These are phyloP conservation scores for Exophiala mesophila DNA, from an alignment of 2,329 filamentous ascomycete genomes.

Conservation along the genomic window DNA sequence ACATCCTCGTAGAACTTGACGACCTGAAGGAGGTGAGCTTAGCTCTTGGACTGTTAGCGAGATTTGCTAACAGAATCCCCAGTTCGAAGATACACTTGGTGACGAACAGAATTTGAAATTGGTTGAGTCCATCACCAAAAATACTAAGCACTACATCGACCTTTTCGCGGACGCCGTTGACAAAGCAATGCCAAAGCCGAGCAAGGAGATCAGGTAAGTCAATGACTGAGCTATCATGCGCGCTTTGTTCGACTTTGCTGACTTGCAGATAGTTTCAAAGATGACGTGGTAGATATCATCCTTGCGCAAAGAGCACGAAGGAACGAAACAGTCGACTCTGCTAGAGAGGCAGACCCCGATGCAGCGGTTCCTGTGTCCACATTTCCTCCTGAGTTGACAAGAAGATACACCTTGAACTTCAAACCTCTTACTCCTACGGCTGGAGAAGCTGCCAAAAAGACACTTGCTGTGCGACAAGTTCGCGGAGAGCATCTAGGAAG, in stretches of 20 bases:
- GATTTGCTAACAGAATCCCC: slow-evolving; percentile 1
- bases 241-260: background rate
- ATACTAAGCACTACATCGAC: slow-evolving; percentile 94
- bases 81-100: slow-evolving; percentile 71
- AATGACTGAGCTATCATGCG: too few species aligned
- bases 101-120: slow-evolving; percentile 62
- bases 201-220: slow-evolving; percentile 67
- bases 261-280: slow-evolving; percentile 68
- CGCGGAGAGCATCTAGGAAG: slow-evolving; percentile 87
- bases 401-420: slow-evolving; percentile 93
- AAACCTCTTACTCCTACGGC: slow-evolving; percentile 76
- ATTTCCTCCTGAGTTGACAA: slow-evolving; percentile 86
- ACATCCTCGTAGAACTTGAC: slow-evolving; percentile 83
- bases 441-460: slow-evolving; percentile 60
- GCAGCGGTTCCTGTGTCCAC: slow-evolving; percentile 64
- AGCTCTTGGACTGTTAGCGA: background rate
- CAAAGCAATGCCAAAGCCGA: slow-evolving; percentile 73
- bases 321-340: slow-evolving; percentile 69
- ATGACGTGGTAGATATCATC: slow-evolving; percentile 93
- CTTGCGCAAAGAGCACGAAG: slow-evolving; percentile 85
- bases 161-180: slow-evolving; percentile 85
- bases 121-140: slow-evolving; percentile 78
- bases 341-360: slow-evolving; percentile 62
- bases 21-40: slow-evolving; percentile 67
- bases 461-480: slow-evolving; percentile 86